A percentile compares a stretch with the other conserved stretches of the same genome.
Conservation (phyloP, 1,284 basidiomycete species). For the Hypsizygus ulmarius region DNA sequence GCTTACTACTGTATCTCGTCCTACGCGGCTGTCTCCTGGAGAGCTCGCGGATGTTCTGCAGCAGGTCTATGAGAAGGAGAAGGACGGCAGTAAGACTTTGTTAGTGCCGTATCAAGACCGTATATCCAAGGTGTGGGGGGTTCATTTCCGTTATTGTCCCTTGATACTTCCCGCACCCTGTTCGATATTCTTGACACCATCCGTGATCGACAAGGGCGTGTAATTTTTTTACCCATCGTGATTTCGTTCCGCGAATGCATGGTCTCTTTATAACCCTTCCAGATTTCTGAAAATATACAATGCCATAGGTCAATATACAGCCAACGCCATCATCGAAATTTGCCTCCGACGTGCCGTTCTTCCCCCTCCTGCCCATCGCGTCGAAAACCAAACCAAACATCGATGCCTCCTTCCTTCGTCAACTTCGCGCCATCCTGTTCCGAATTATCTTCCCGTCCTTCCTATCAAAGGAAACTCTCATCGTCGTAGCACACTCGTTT, state of each 20-base stretch:
- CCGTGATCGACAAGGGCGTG: no score
- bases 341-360: conserved; percentile 45
- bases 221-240: not conserved
- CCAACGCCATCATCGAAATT: conserved; percentile 46
- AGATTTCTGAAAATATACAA: no score
- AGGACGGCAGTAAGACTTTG: conserved; percentile 59
- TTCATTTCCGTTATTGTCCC: no score
- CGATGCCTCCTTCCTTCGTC: conserved; percentile 77
- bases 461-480: conserved; percentile 72
- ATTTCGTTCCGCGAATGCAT: no score
- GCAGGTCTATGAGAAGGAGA: conserved; percentile 52
- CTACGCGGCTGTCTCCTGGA: conserved; percentile 34
- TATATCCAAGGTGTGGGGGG: conserved; percentile 53
- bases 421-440: conserved; percentile 71
- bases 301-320: conserved; percentile 42
- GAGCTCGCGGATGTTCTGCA: conserved; percentile 51
- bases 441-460: conserved; percentile 75
- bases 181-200: no score
- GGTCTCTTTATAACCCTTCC: no score
- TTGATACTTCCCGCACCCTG: no score
- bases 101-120: conserved; percentile 65
- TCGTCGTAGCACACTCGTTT: conserved; percentile 79
- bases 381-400: conserved; percentile 68
- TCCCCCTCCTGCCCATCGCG: conserved; percentile 47
- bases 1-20: conserved; percentile 15